A percentile compares a stretch with the other conserved stretches of the same genome.
Conservation (phyloP, 2,329 filamentous ascomycete species). For the Bipolaris zeicola region DNA sequence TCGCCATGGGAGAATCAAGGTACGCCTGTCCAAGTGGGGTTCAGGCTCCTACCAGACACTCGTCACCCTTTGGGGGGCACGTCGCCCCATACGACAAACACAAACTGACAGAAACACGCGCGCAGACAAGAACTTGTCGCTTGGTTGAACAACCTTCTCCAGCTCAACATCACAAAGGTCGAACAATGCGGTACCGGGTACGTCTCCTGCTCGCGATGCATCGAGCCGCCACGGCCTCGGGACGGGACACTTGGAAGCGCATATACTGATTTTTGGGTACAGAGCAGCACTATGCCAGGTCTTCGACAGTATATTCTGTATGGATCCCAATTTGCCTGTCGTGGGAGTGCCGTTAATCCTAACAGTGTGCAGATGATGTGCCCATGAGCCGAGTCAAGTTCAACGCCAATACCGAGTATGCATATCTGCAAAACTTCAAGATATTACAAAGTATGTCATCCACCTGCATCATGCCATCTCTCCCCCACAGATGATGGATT, state of each 20-base stretch:
- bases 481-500: neutral
- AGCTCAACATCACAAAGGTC: slow-evolving; percentile 97
- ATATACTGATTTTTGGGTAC: slow-evolving; percentile 26
- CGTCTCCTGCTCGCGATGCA: slow-evolving; percentile 35
- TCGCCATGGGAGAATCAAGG: slow-evolving; percentile 69
- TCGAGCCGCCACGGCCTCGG: slow-evolving; percentile 15
- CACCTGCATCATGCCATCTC: neutral
- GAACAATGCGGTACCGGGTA: slow-evolving; percentile 99
- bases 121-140: slow-evolving; percentile 89
- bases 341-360: neutral
- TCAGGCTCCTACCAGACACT: slow-evolving; percentile 3
- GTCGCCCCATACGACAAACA: slow-evolving; percentile 17
- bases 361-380: slow-evolving; percentile 67
- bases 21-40: slow-evolving; percentile 38
- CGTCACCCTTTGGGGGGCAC: slow-evolving; percentile 1
- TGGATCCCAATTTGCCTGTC: slow-evolving; percentile 31
- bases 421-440: slow-evolving; percentile 98
- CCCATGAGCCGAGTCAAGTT: slow-evolving; percentile 98
- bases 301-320: slow-evolving; percentile 95
- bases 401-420: slow-evolving; percentile 96
- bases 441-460: slow-evolving; percentile 81
- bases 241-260: slow-evolving; percentile 1
- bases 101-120: slow-evolving; percentile 24
- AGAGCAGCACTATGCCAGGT: slow-evolving; percentile 96
- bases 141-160: slow-evolving; percentile 97